Percentiles rank a stretch among this genome's conserved stretches.
Conservation (phyloP, 1,284 basidiomycete species). For the Tilletia walkeri region DNA sequence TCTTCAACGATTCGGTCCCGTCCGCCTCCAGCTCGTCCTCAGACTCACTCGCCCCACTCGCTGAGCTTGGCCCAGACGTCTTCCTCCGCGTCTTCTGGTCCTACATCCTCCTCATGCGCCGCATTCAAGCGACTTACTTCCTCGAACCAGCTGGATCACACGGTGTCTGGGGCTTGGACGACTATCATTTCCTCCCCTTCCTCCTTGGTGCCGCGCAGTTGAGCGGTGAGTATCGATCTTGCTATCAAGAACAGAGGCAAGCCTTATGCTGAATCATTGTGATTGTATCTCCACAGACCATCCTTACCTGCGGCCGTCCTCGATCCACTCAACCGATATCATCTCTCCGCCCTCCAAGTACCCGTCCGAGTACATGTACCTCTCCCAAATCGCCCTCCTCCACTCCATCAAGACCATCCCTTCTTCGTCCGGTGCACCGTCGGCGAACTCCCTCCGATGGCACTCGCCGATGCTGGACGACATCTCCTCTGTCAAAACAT, state of each 20-base stretch:
- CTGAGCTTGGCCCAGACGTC: constrained; percentile 55
- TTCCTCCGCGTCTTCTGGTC: constrained; percentile 85
- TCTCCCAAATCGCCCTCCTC: constrained; percentile 93
- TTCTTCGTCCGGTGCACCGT: not conserved
- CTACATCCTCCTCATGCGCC: constrained; percentile 69
- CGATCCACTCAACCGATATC: constrained; percentile 86
- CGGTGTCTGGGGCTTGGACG: constrained; percentile 97
- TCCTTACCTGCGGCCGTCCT: constrained; percentile 83
- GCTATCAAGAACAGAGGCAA: too few relatives aligned
- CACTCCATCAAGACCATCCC: constrained; percentile 67
- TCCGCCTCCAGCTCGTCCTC: not conserved
- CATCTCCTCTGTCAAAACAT: constrained; percentile 92
- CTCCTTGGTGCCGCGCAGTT: constrained; percentile 83
- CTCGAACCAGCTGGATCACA: constrained; percentile 96
- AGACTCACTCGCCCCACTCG: not conserved
- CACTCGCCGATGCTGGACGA: constrained; percentile 99
- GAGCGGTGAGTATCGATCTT: constrained; percentile 60
- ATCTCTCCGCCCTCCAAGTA: constrained; percentile 73
- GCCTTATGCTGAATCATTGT: not conserved
- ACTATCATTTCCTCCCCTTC: constrained; percentile 96
- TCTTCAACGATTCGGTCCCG: constrained; percentile 10
- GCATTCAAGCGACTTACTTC: constrained; percentile 92
- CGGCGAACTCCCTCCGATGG: constrained; percentile 73
- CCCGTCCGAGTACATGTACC: constrained; percentile 90
- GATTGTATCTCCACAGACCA: constrained; percentile 63